These are phyloP conservation scores for Incumbomyces delicatus DNA, from an alignment of 2,329 filamentous ascomycete species.

Conservation along the genomic window DNA sequence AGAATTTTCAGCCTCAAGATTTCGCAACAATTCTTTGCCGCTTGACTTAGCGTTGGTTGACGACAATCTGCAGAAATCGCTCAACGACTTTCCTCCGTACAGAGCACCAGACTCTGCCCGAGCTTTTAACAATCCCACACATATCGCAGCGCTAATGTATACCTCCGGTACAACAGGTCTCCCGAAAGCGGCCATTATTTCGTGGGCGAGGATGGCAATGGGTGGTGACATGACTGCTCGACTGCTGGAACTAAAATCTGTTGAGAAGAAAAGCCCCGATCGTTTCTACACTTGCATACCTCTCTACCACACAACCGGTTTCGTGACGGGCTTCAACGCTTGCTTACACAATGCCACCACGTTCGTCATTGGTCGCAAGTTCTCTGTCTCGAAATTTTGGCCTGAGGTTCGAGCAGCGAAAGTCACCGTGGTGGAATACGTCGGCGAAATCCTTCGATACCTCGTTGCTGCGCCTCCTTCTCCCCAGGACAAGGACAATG, in stretches of 20 bases:
- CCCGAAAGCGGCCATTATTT: slow-evolving; percentile 66
- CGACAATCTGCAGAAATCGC: slow-evolving; percentile 42
- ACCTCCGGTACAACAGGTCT: slow-evolving; percentile 87
- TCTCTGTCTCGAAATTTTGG: slow-evolving; percentile 64
- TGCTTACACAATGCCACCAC: slow-evolving; percentile 54
- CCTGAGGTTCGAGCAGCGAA: slow-evolving; percentile 56
- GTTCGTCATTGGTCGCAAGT: slow-evolving; percentile 63
- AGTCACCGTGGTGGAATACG: slow-evolving; percentile 65
- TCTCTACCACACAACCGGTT: slow-evolving; percentile 74
- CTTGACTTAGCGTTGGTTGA: slow-evolving; percentile 56
- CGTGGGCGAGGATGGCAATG: slow-evolving; percentile 21
- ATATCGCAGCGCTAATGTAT: slow-evolving; percentile 71
- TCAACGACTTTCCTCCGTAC: slow-evolving; percentile 30
- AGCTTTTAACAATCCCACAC: slow-evolving; percentile 39
- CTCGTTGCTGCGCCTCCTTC: slow-evolving; percentile 58
- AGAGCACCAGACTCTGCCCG: slow-evolving; percentile 52
- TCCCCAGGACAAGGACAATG: slow-evolving; percentile 61
- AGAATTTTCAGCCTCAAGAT: slow-evolving; percentile 31
- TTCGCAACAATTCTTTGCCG: slow-evolving; percentile 28
- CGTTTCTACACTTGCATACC: slow-evolving; percentile 80
- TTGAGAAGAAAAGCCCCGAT: slow-evolving; percentile 43
- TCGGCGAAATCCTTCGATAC: slow-evolving; percentile 68
- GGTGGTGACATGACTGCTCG: slow-evolving; percentile 44
- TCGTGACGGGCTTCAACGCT: slow-evolving; percentile 57
- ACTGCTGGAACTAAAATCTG: slow-evolving; percentile 44